Percentiles rank a stretch among this genome's conserved stretches.
phyloP scores from a whole-genome alignment of 306 rosid genomes.

The Cucumis cinereus region DNA sequence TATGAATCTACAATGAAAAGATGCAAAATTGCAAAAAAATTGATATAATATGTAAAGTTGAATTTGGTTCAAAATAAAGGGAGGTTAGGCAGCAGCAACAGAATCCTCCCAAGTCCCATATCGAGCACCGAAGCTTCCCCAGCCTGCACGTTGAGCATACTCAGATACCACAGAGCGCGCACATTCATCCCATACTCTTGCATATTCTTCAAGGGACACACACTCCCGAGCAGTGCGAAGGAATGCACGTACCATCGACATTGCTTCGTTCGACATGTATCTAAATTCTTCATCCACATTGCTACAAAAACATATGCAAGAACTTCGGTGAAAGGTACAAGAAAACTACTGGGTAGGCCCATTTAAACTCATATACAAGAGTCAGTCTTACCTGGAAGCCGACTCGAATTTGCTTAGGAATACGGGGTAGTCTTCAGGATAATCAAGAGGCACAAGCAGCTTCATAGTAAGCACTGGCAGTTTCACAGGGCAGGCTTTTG shows the following conservation, averaged over 20 bases:
- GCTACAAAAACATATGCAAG: neutral
- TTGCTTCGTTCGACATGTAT: neutral
- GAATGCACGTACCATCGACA: neutral
- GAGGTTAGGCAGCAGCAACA: neutral
- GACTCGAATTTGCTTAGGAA: neutral
- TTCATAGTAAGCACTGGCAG: neutral
- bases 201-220: neutral
- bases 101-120: constrained; percentile 8
- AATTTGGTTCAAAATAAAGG: neutral
- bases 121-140: neutral
- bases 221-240: neutral
- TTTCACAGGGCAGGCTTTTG: neutral
- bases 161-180: neutral
- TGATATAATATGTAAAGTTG: neutral
- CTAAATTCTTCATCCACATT: neutral
- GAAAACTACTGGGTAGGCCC: neutral
- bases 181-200: constrained; percentile 1
- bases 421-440: constrained; percentile 4
- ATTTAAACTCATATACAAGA: neutral
- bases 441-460: constrained; percentile 4
- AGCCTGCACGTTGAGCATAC: neutral
- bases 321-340: neutral
- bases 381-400: neutral
- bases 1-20: too few relatives aligned
- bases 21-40: too few relatives aligned